A percentile compares a stretch with the other conserved stretches of the same genome.
Evolutionary conservation across 768 basidiomycete species (phyloP).

Genomic region (Trametes cingulata): DNA sequence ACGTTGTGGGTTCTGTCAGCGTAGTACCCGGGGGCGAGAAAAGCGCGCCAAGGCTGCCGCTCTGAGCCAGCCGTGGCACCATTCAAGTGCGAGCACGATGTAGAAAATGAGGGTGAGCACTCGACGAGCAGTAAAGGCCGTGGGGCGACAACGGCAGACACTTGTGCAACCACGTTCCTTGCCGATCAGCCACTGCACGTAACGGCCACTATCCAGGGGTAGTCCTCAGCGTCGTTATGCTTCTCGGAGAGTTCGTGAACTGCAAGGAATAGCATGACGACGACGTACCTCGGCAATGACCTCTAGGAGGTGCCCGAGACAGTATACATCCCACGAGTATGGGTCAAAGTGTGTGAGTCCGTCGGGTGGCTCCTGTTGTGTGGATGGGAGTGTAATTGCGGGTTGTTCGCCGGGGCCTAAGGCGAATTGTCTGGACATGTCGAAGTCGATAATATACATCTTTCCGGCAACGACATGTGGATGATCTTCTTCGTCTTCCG

Average conservation of each 20-base stretch:
- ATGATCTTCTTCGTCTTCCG: not conserved
- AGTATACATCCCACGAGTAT: not conserved
- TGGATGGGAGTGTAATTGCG: not conserved
- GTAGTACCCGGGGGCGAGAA: no score
- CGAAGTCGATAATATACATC: conserved; percentile 12
- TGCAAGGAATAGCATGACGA: no score
- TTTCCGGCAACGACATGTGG: not conserved
- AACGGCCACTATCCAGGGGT: not conserved
- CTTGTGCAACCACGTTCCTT: not conserved
- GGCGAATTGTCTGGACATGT: not conserved
- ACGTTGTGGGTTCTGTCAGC: no score
- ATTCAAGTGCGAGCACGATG: no score
- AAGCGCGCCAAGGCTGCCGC: no score
- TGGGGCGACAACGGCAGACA: conserved; percentile 5
- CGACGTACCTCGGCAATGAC: not conserved
- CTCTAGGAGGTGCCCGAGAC: not conserved
- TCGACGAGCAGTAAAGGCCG: no score
- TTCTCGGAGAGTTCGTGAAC: no score
- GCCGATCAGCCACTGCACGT: not conserved
- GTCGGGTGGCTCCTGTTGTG: not conserved
- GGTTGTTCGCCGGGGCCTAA: not conserved
- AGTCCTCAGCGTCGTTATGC: no score
- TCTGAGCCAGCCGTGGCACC: no score
- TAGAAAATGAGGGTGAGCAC: no score
- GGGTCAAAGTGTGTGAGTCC: conserved; percentile 9